Percentiles rank a stretch among this genome's conserved stretches.
phyloP scores from a whole-genome alignment of 2,329 filamentous ascomycete genomes.

The Apiospora marii region DNA sequence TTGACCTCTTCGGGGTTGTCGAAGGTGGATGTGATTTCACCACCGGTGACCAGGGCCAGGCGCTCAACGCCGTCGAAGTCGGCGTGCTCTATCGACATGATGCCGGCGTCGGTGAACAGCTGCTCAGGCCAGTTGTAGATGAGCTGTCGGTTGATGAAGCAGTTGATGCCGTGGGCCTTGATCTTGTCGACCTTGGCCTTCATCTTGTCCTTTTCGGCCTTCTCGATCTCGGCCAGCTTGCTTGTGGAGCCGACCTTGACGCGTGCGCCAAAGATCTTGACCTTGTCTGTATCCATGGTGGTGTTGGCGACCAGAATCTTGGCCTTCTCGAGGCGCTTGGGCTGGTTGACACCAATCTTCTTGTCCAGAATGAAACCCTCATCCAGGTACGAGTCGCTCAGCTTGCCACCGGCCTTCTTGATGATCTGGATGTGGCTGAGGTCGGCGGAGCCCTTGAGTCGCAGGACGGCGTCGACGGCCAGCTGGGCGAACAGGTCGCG shows the following conservation, averaged over 20 bases:
- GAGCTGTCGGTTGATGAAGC: conserved; percentile 98
- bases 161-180: conserved; percentile 98
- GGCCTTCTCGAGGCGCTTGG: conserved; percentile 95
- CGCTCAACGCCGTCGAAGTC: conserved; percentile 99
- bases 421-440: conserved; percentile 99
- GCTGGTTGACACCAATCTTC: conserved; percentile 98
- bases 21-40: conserved; percentile 97
- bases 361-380: conserved; percentile 99
- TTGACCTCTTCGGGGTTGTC: conserved; percentile 98
- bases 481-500: conserved; percentile 89
- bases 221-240: conserved; percentile 97
- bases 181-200: conserved; percentile 99
- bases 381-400: conserved; percentile 96
- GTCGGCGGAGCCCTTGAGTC: conserved; percentile 89
- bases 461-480: conserved; percentile 88
- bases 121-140: conserved; percentile 99
- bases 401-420: conserved; percentile 98
- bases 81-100: conserved; percentile 98
- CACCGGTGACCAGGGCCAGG: conserved; percentile 91
- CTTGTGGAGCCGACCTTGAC: conserved; percentile 97
- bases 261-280: conserved; percentile 98
- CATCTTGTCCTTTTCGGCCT: conserved; percentile 99
- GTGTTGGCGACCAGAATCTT: conserved; percentile 99
- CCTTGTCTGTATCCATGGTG: conserved; percentile 99
- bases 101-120: conserved; percentile 95